A percentile compares a stretch with the other conserved stretches of the same genome.
Conservation (phyloP, 1,284 basidiomycete species). For the Hemileia vastatrix region DNA sequence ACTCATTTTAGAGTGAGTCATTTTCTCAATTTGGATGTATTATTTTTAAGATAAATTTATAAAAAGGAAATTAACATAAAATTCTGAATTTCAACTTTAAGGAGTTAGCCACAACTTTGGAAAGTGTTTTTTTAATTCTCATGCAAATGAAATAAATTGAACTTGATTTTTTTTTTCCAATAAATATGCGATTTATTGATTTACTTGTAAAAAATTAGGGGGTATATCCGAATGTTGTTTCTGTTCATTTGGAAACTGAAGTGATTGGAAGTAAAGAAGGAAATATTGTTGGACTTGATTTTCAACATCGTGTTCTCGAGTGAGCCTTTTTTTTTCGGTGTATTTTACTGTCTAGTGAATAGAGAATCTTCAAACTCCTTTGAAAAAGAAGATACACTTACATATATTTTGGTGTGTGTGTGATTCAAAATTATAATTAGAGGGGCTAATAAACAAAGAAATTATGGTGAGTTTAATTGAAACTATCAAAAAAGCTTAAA, state of each 20-base stretch:
- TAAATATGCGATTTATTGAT: background rate
- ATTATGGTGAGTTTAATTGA: no score
- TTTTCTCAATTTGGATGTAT: background rate
- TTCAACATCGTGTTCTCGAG: slow-evolving; percentile 21
- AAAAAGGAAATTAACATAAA: no score
- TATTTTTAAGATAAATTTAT: no score
- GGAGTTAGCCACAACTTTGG: slow-evolving; percentile 17
- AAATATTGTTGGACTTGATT: slow-evolving; percentile 5
- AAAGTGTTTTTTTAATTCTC: background rate
- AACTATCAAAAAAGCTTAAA: no score
- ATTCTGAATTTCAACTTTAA: background rate
- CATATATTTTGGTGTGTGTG: background rate
- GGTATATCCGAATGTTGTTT: slow-evolving; percentile 22
- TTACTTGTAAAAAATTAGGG: no score
- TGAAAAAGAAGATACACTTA: background rate
- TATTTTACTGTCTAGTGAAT: background rate
- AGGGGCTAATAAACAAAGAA: slow-evolving; percentile 13
- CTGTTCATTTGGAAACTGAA: slow-evolving; percentile 20
- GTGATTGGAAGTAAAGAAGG: slow-evolving; percentile 16
- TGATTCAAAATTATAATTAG: background rate
- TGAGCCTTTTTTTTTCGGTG: background rate
- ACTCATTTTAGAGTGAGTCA: slow-evolving; percentile 19
- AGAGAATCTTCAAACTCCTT: background rate
- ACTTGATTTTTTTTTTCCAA: no score
- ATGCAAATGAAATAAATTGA: background rate